Base-by-base conservation (phyloP, 148 eudicot species). In the Gaultheria prostrata region DNA sequence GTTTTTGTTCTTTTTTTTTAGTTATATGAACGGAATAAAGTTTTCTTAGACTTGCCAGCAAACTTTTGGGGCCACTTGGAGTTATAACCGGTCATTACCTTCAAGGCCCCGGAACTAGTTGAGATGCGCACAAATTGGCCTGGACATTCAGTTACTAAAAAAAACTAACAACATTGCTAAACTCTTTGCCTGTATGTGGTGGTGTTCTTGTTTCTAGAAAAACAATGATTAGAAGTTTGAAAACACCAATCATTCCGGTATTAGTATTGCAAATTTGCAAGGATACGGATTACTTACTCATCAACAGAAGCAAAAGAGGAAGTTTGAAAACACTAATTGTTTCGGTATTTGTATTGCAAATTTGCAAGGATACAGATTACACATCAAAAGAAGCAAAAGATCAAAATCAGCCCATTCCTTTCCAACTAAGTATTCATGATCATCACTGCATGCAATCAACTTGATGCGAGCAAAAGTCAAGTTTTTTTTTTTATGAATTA, bases 381-480 rank as follows among this genome's bases (percentile, higher is more conserved):
- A n/a, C n/a, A n/a, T 48, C 39, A 12, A 32, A 35, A 43, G 20
- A 45, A 80, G 12, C 78, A 84, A n/a, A 71, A 85, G 20, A 32
- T 43, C 1, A 79, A 72, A 26, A 77, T 67, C 51, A 35, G 57
- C 61, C 57, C 83, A 77, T 83, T 63, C 82, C 83, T 82, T 83
- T 32, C 81, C 73, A 59, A 78, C 82, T 20, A 89, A 81, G 85
- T 71, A 65, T 28, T 80, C 35, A 83, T 85, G 76, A 86, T 82
- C 69, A 82, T 85, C 24, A 80, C 78, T 82, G 49, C 75, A 30
- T 84, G 49, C 75, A 28, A 81, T 76, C 78, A 83, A 83, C 50
- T 79, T 67, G 70, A 26, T 54, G 24, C 30, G 11, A 83, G 9
- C 54, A n/a, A 39, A 80, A 65, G 49, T 6, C 10, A 79, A 13